Evolutionary conservation across 2,329 filamentous ascomycete genomes (phyloP).

Genomic region (Plenodomus tracheiphilus): DNA sequence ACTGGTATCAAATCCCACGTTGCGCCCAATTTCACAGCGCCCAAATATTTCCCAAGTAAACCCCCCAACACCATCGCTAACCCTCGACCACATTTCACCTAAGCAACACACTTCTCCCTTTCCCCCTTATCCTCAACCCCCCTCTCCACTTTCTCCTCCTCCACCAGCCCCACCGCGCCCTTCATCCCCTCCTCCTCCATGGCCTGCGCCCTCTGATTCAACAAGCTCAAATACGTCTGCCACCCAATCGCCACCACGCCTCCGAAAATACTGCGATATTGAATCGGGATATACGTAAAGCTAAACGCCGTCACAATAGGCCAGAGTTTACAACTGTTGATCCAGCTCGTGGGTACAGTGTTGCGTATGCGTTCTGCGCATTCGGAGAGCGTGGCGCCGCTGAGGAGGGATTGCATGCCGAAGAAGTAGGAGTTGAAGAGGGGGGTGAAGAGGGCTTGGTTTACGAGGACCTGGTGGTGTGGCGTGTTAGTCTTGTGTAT

Average conservation of each 20-base stretch:
- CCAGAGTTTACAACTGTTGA: slow-evolving; percentile 87
- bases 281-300: slow-evolving; percentile 79
- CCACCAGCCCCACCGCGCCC: not conserved
- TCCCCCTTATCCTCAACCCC: not conserved
- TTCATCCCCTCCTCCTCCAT: slow-evolving; percentile 47
- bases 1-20: not conserved
- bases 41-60: no score
- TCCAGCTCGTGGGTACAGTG: slow-evolving; percentile 75
- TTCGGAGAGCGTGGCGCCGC: slow-evolving; percentile 65
- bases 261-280: slow-evolving; percentile 80
- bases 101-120: not conserved
- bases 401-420: slow-evolving; percentile 53
- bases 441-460: slow-evolving; percentile 80
- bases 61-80: no score
- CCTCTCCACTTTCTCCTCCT: not conserved
- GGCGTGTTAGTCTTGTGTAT: slow-evolving; percentile 3
- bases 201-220: slow-evolving; percentile 74
- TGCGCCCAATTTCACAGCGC: no score
- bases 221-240: slow-evolving; percentile 85
- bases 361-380: slow-evolving; percentile 71
- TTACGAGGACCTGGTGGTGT: slow-evolving; percentile 63
- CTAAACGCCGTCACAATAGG: slow-evolving; percentile 83
- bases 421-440: slow-evolving; percentile 58
- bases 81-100: no score
- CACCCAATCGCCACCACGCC: slow-evolving; percentile 79